Evolutionary conservation across 371 early-diverging fungal genomes (phyloP), one percentile per base, ranked within the genome.

Genomic region (Lichtheimia hyalospora): DNA sequence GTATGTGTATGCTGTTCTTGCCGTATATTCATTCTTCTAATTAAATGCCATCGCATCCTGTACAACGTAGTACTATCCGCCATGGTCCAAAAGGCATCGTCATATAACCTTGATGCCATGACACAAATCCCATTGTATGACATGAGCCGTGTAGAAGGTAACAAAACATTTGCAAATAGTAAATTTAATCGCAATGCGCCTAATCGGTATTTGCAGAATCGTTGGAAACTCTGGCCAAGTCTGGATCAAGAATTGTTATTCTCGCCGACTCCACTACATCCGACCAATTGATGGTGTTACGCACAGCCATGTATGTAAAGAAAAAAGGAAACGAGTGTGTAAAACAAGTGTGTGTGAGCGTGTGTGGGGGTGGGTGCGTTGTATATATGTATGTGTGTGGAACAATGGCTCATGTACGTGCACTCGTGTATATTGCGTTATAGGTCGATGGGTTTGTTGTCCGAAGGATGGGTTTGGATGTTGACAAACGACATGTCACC

Each of bases 381-480:
- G 10, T 7, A 50, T 13, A 25, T 34, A n/a, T n/a, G 53, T 21
- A 39, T 46, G 54, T 34, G 34, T 18, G 51, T 24, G 51, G 7
- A 51, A 34, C 27, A 16, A 4, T 16, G 10, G 18, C 51, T 41
- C 23, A 58, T 49, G 39, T 20, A 21, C 40, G 14, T 54, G 18
- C 43, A 54, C 16, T 27, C 27, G 27, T 27, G 18, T 20, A 55
- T 23, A 24, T 3, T 42, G 15, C 23, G 23, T 25, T 25, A 25
- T 51, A 77, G 74, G 43, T 34, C 66, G 5, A 63, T 71, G 67
- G 77, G 74, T 14, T 44, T 69, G 16, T 28, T 77, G 27, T 54
- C 54, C 12, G 54, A 73, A 54, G 77, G 77, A 23, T 77, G 77
- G 77, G 74, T 62, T 7, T 77, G 77, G 77, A 71, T 77, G 48